phyloP scores from a whole-genome alignment of 2,329 filamentous ascomycete species.

The Calonectria multiphialidica region DNA sequence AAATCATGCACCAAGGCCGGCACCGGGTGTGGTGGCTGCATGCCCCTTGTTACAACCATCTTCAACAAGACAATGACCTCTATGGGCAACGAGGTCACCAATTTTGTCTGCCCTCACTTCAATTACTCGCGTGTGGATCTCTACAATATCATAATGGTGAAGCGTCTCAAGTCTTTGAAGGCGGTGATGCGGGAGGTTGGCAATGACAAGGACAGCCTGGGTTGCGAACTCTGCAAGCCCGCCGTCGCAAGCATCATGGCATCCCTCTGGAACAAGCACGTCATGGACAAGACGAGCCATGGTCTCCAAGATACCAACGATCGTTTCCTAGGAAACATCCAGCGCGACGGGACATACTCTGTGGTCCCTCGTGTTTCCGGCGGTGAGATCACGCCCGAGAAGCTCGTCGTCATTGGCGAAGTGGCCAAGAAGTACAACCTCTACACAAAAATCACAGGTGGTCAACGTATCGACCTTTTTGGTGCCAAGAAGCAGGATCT shows the following conservation, averaged over 20 bases:
- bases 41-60: slow-evolving; percentile 89
- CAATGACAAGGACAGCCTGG: slow-evolving; percentile 77
- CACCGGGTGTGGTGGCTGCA: slow-evolving; percentile 90
- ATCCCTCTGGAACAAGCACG: slow-evolving; percentile 85
- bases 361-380: slow-evolving; percentile 86
- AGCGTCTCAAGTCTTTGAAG: slow-evolving; percentile 77
- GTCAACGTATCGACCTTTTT: slow-evolving; percentile 93
- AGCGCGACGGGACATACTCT: slow-evolving; percentile 91
- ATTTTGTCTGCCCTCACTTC: slow-evolving; percentile 88
- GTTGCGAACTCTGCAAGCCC: slow-evolving; percentile 91
- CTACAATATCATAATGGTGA: slow-evolving; percentile 90
- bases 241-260: slow-evolving; percentile 84
- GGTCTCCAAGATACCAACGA: slow-evolving; percentile 94
- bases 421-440: slow-evolving; percentile 87
- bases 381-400: slow-evolving; percentile 90
- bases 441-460: slow-evolving; percentile 94
- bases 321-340: slow-evolving; percentile 88
- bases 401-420: slow-evolving; percentile 84
- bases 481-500: slow-evolving; percentile 91
- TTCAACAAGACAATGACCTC: slow-evolving; percentile 90
- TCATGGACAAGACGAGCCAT: slow-evolving; percentile 78
- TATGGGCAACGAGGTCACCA: slow-evolving; percentile 89
- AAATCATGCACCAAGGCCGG: slow-evolving; percentile 94
- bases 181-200: slow-evolving; percentile 86
- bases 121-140: slow-evolving; percentile 85